Percentiles rank a stretch among this genome's conserved stretches.
Conservation (phyloP, 441 rosid genomes). For the Melastoma candidum region DNA sequence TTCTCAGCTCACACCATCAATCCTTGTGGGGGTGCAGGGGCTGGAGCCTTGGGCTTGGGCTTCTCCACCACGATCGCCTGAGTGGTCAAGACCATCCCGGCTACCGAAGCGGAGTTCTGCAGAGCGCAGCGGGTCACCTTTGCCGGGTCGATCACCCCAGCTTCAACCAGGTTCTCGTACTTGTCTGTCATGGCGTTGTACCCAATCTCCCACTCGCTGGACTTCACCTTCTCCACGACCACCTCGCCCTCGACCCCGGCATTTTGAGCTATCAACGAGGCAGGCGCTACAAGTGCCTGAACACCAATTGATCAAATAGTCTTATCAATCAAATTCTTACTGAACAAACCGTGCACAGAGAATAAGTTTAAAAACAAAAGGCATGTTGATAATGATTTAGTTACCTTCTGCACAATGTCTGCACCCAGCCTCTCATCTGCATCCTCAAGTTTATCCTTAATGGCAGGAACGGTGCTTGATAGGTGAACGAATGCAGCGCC, state of each 20-base stretch:
- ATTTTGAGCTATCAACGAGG: conserved; percentile 80
- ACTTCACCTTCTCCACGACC: conserved; percentile 71
- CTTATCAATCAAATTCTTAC: neutral
- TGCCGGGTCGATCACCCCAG: conserved; percentile 92
- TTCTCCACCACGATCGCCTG: conserved; percentile 96
- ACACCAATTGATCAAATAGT: conserved; percentile 1
- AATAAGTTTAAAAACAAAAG: neutral
- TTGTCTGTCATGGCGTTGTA: conserved; percentile 88
- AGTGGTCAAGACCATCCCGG: conserved; percentile 93
- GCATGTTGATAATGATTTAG: too few species aligned
- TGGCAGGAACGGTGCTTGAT: conserved; percentile 49
- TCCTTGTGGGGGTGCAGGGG: conserved; percentile 51
- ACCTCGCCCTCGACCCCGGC: conserved; percentile 97
- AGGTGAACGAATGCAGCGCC: conserved; percentile 88
- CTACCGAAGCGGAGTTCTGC: conserved; percentile 90
- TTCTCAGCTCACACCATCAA: conserved; percentile 28
- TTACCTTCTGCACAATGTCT: conserved; percentile 92
- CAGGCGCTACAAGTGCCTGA: conserved; percentile 75
- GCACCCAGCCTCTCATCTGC: conserved; percentile 85
- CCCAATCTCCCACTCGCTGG: conserved; percentile 77
- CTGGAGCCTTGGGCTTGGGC: conserved; percentile 55
- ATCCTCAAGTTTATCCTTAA: conserved; percentile 64
- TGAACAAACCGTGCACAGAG: neutral
- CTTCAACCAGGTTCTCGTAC: conserved; percentile 74
- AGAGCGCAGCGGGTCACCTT: conserved; percentile 92